phyloP scores from a whole-genome alignment of 2,329 filamentous ascomycete species.

The Ascosphaera apis region DNA sequence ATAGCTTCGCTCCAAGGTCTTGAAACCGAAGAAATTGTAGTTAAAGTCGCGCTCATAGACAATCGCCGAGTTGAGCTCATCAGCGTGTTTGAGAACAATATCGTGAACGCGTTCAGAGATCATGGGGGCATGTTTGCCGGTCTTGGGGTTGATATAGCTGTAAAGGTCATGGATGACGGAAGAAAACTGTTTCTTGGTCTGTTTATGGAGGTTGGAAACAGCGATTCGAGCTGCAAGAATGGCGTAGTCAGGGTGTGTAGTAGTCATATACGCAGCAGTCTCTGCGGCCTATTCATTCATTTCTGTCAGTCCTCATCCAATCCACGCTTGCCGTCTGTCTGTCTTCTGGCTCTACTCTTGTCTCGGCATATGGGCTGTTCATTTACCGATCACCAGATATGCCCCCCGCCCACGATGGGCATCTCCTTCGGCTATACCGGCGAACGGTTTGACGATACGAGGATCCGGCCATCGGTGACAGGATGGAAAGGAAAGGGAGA shows the following conservation, averaged over 20 bases:
- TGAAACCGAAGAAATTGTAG: constrained; percentile 99
- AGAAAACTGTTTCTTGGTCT: constrained; percentile 99
- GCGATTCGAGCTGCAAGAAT: constrained; percentile 96
- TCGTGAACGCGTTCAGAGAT: constrained; percentile 82
- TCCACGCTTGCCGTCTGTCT: too few species aligned
- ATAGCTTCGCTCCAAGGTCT: constrained; percentile 94
- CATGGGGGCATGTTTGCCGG: constrained; percentile 66
- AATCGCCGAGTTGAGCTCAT: constrained; percentile 95
- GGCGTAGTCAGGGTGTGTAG: constrained; percentile 96
- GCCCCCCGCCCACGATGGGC: too few species aligned
- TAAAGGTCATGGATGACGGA: constrained; percentile 80
- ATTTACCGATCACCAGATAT: too few species aligned
- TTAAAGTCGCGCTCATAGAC: constrained; percentile 99
- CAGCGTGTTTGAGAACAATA: constrained; percentile 82
- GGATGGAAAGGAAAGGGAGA: constrained; percentile 6
- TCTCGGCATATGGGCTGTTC: too few species aligned
- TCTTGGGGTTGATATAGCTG: constrained; percentile 91
- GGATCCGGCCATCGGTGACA: constrained; percentile 1
- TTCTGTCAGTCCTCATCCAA: too few species aligned
- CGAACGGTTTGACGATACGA: background rate
- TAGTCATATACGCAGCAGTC: constrained; percentile 98
- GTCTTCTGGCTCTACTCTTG: too few species aligned
- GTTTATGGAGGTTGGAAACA: constrained; percentile 98
- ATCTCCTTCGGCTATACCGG: too few species aligned
- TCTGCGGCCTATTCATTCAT: constrained; percentile 72